Percentiles rank a stretch among this genome's conserved stretches.
These are phyloP conservation scores for Hypoxylon sp. DNA, from an alignment of 2,329 filamentous ascomycete species.

Conservation along the genomic window DNA sequence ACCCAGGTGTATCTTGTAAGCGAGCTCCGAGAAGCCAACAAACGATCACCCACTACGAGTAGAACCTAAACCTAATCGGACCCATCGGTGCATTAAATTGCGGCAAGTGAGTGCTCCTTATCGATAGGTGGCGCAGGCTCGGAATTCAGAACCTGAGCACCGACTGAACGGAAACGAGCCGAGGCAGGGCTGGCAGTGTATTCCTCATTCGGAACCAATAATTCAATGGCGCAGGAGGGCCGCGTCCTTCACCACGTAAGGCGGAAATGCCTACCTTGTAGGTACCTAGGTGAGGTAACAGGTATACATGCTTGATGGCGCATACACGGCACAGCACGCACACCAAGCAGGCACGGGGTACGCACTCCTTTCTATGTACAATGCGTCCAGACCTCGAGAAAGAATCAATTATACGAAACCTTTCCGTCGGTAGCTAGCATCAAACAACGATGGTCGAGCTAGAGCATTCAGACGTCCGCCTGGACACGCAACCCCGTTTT, in stretches of 20 bases:
- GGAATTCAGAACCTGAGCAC: not conserved
- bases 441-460: slow-evolving; percentile 8
- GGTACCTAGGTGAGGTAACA: no score
- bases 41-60: no score
- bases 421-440: not conserved
- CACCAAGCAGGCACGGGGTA: no score
- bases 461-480: slow-evolving; percentile 11
- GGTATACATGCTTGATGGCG: no score
- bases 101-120: not conserved
- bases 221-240: slow-evolving; percentile 3
- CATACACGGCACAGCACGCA: no score
- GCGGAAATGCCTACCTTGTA: not conserved
- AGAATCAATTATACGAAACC: not conserved
- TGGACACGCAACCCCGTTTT: slow-evolving; percentile 20
- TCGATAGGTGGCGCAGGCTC: not conserved
- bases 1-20: no score
- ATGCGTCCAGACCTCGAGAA: not conserved
- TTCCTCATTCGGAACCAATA: not conserved
- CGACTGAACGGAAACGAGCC: not conserved
- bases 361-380: not conserved
- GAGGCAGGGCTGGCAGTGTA: not conserved
- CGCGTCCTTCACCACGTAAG: slow-evolving; percentile 26
- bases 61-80: no score
- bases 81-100: no score
- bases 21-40: not conserved